Conservation (phyloP, 2,329 filamentous ascomycete species). For the Aureobasidium sp. region DNA sequence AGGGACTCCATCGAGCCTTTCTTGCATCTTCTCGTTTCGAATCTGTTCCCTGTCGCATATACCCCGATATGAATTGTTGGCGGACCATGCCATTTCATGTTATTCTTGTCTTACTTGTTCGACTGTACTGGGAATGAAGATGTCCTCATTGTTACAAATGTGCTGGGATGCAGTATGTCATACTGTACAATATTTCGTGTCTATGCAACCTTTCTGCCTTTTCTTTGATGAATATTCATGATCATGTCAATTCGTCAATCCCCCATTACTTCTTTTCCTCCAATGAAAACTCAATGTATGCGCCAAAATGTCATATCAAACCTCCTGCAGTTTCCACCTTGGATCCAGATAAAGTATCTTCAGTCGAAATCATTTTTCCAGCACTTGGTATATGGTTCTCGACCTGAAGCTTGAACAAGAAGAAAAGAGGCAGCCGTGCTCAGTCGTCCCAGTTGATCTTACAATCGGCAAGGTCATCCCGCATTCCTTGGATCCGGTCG, state of each 20-base stretch:
- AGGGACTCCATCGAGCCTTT: background rate
- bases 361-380: constrained; percentile 3
- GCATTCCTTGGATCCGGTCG: constrained; percentile 19
- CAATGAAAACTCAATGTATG: background rate
- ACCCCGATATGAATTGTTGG: background rate
- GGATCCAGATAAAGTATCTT: background rate
- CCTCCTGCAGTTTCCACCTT: background rate
- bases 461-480: constrained; percentile 18
- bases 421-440: background rate
- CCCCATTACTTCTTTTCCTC: background rate
- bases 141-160: background rate
- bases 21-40: background rate
- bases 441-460: constrained; percentile 17
- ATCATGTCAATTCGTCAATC: background rate
- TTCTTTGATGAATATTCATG: background rate
- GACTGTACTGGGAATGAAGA: too few species aligned
- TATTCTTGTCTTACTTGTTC: background rate
- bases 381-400: constrained; percentile 9
- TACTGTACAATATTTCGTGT: background rate
- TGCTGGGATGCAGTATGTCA: background rate
- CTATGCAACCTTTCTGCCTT: background rate
- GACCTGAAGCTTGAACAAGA: background rate
- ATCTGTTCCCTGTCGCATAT: constrained; percentile 3
- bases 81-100: background rate
- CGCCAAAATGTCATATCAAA: background rate